These are phyloP conservation scores for Anacardium occidentale DNA, from an alignment of 345 rosid species.

Conservation along the genomic window DNA sequence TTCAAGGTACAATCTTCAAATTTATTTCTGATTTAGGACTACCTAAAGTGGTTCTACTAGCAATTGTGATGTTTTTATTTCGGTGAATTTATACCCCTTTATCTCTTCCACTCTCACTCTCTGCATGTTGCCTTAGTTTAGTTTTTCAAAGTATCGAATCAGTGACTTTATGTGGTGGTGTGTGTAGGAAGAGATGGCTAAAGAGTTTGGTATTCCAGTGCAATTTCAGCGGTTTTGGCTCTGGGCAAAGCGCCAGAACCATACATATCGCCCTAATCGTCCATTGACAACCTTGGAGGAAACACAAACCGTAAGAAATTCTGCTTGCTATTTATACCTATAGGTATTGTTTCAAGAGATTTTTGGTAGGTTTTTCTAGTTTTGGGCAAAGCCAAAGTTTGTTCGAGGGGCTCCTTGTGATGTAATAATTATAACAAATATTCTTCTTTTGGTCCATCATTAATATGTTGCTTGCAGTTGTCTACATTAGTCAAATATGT, in stretches of 20 bases:
- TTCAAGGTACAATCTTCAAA: slow-evolving; percentile 62
- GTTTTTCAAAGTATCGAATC: slow-evolving; percentile 6
- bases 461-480: background rate
- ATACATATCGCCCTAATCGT: slow-evolving; percentile 87
- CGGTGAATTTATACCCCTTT: background rate
- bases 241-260: slow-evolving; percentile 95
- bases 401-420: background rate
- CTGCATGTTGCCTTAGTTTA: background rate
- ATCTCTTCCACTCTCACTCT: background rate
- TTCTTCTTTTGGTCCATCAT: background rate
- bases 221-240: slow-evolving; percentile 93
- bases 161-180: background rate
- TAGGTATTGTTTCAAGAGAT: too few relatives aligned
- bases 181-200: slow-evolving; percentile 87
- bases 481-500: background rate
- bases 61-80: background rate
- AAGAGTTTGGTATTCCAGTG: slow-evolving; percentile 80
- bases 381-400: too few relatives aligned
- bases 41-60: background rate
- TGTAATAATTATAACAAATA: background rate
- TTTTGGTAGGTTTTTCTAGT: too few relatives aligned
- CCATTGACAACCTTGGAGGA: slow-evolving; percentile 78
- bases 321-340: too few relatives aligned
- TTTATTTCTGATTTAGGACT: background rate
- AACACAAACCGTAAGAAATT: slow-evolving; percentile 57